Evolutionary conservation across 2,329 filamentous ascomycete species (phyloP).

Genomic region (Aspergillus arachidicola): DNA sequence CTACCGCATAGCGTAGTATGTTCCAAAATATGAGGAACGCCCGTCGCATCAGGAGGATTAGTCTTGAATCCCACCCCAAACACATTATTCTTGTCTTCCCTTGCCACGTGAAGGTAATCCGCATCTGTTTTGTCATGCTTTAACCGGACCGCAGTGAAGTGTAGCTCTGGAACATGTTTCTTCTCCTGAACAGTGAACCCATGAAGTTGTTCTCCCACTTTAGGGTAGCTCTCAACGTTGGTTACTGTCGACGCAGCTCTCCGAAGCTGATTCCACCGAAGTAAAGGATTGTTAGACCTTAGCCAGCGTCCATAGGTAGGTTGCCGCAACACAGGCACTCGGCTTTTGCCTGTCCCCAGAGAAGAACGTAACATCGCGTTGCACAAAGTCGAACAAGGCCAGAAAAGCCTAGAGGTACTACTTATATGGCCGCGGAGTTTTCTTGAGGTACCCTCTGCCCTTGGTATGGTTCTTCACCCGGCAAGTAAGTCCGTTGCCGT

Average conservation of each 20-base stretch:
- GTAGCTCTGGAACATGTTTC: conserved; percentile 91
- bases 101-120: conserved; percentile 91
- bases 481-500: background rate
- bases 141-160: conserved; percentile 86
- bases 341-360: conserved; percentile 29
- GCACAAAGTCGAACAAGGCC: background rate
- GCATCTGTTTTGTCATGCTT: conserved; percentile 94
- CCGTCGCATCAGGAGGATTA: conserved; percentile 94
- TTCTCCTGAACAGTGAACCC: conserved; percentile 88
- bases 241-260: conserved; percentile 64
- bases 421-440: background rate
- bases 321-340: conserved; percentile 24
- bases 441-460: background rate
- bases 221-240: conserved; percentile 73
- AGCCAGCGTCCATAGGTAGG: conserved; percentile 22
- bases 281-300: conserved; percentile 18
- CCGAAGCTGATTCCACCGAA: conserved; percentile 19
- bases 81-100: conserved; percentile 98
- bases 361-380: conserved; percentile 38
- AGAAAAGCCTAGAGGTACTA: background rate
- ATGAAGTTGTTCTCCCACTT: conserved; percentile 81
- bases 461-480: background rate
- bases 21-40: conserved; percentile 94
- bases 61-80: conserved; percentile 99
- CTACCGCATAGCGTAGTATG: conserved; percentile 97